Conservation (phyloP, 148 eudicot genomes). For the Salicornia ramosissima region DNA sequence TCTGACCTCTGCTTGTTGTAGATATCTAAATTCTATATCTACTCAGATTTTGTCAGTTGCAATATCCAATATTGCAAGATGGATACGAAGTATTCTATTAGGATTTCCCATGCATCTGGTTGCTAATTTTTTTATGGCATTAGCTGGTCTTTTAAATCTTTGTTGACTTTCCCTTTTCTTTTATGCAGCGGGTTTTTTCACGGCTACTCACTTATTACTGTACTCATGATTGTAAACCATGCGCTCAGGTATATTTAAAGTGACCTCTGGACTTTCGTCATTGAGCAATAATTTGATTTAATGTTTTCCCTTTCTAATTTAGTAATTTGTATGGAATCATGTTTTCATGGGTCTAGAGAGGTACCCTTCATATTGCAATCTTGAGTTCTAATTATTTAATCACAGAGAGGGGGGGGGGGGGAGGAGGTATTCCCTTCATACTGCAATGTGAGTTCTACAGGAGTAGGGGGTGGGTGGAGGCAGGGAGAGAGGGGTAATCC, state of each 20-base stretch:
- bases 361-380: too few species aligned
- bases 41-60: background rate
- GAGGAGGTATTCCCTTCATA: too few species aligned
- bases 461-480: too few species aligned
- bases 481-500: too few species aligned
- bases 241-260: constrained; percentile 66
- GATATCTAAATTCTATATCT: background rate
- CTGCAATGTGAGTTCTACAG: too few species aligned
- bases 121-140: background rate
- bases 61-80: background rate
- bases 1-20: background rate
- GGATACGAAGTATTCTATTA: background rate
- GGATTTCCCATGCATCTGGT: background rate
- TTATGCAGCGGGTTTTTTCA: constrained; percentile 90
- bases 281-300: background rate
- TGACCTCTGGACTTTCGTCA: background rate
- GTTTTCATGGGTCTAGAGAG: background rate
- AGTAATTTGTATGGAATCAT: background rate
- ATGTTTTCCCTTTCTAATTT: background rate
- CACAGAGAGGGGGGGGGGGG: too few species aligned
- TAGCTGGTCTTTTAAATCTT: background rate
- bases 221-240: constrained; percentile 91
- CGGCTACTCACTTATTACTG: constrained; percentile 80
- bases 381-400: too few species aligned
- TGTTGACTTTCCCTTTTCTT: constrained; percentile 1